Evolutionary conservation across 1,284 basidiomycete species (phyloP).

Genomic region (Erythrobasidium hasegawianum): DNA sequence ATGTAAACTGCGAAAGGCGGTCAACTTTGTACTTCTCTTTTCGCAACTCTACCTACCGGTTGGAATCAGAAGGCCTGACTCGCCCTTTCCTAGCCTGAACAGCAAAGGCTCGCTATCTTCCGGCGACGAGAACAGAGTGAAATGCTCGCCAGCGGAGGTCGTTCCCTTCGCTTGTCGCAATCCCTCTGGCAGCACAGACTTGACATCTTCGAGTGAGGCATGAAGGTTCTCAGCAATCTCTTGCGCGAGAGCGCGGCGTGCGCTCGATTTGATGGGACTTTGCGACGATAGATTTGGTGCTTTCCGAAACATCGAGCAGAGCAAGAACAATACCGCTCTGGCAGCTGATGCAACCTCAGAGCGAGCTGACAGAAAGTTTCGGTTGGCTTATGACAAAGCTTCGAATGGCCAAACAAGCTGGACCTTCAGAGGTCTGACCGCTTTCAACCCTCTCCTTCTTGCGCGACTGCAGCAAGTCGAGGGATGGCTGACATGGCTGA

Average conservation of each 20-base stretch:
- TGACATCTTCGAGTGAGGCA: constrained; percentile 17
- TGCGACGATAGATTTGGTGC: constrained; percentile 7
- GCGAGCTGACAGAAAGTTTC: neutral
- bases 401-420: too few relatives aligned
- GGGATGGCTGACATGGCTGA: too few relatives aligned
- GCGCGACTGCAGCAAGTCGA: too few relatives aligned
- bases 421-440: too few relatives aligned
- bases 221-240: constrained; percentile 3
- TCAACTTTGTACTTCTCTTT: neutral
- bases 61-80: constrained; percentile 21
- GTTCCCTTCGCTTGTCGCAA: constrained; percentile 25
- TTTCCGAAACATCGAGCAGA: constrained; percentile 25
- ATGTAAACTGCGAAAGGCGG: constrained; percentile 15
- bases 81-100: constrained; percentile 29
- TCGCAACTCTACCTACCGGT: constrained; percentile 8
- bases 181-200: constrained; percentile 15
- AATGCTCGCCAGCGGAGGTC: constrained; percentile 22
- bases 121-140: constrained; percentile 7
- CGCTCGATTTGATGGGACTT: constrained; percentile 22
- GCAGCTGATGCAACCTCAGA: neutral
- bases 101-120: constrained; percentile 16
- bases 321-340: neutral
- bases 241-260: constrained; percentile 17
- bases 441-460: too few relatives aligned
- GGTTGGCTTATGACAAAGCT: neutral